Percentiles rank a stretch among this genome's conserved stretches.
phyloP scores from a whole-genome alignment of 148 eudicot species.

The Linanthus parryae region DNA sequence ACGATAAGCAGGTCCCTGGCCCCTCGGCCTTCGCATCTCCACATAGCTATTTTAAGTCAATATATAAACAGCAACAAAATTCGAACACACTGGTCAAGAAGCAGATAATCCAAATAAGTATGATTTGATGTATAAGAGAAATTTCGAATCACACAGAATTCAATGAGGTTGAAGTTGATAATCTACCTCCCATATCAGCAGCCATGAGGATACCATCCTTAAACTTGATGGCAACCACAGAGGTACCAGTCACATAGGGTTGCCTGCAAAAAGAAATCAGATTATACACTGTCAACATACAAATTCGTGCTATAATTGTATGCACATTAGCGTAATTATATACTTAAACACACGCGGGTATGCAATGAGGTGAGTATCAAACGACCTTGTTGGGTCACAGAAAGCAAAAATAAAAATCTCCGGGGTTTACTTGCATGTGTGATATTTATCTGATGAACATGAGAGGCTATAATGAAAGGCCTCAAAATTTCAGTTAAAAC shows the following conservation, averaged over 20 bases:
- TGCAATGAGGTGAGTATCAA: neutral
- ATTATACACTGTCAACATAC: neutral
- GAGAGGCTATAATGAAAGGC: too few species aligned
- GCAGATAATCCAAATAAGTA: too few species aligned
- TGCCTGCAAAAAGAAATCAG: conserved; percentile 31
- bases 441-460: neutral
- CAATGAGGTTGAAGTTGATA: conserved; percentile 1
- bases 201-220: conserved; percentile 96
- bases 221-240: conserved; percentile 88
- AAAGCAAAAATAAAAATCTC: neutral
- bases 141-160: too few species aligned
- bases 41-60: too few species aligned
- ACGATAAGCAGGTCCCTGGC: too few species aligned
- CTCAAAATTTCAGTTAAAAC: too few species aligned
- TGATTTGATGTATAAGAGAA: too few species aligned
- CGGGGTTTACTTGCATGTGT: neutral
- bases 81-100: too few species aligned
- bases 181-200: conserved; percentile 97
- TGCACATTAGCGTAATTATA: neutral
- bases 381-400: too few species aligned
- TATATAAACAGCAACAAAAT: too few species aligned
- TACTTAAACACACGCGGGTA: too few species aligned
- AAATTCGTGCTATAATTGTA: neutral
- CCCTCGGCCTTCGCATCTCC: too few species aligned
- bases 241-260: conserved; percentile 91